Conservation (phyloP, 2,329 filamentous ascomycete genomes). For the Escovopsis sp. region DNA sequence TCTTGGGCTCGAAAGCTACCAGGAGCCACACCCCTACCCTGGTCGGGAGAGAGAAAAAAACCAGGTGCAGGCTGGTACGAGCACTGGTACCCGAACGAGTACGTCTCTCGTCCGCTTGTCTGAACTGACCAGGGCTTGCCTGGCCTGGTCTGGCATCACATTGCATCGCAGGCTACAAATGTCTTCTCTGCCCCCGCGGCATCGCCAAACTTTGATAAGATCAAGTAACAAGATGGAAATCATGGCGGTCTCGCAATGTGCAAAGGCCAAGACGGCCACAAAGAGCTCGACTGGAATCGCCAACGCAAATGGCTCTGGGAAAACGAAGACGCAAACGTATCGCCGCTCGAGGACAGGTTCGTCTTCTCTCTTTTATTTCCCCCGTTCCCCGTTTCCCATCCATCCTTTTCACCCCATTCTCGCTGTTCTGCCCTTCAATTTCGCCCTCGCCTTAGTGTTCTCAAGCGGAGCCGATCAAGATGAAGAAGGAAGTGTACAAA, state of each 20-base stretch:
- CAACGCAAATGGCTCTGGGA: constrained; percentile 32
- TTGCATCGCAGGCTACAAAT: constrained; percentile 32
- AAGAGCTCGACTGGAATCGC: constrained; percentile 27
- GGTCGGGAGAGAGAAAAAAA: constrained; percentile 3
- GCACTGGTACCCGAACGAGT: too few relatives aligned
- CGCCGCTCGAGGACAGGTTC: constrained; percentile 86
- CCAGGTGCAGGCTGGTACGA: constrained; percentile 9
- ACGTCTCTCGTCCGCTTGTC: neutral
- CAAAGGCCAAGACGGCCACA: constrained; percentile 42
- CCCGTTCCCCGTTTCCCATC: too few relatives aligned
- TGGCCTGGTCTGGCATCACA: constrained; percentile 11
- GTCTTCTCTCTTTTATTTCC: constrained; percentile 30
- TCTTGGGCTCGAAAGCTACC: neutral
- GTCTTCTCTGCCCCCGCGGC: constrained; percentile 51
- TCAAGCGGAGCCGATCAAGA: too few relatives aligned
- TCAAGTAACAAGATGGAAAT: constrained; percentile 31
- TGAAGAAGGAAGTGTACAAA: too few relatives aligned
- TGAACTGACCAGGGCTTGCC: too few relatives aligned
- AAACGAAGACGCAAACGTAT: constrained; percentile 75
- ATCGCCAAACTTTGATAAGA: constrained; percentile 35
- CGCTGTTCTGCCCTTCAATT: too few relatives aligned
- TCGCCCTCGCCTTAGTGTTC: too few relatives aligned
- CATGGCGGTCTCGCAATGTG: constrained; percentile 46
- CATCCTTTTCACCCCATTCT: too few relatives aligned
- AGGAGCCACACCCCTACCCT: constrained; percentile 11